Evolutionary conservation across 176 grass and related monocot species (phyloP).

Genomic region (Miscanthus lutarioriparius): DNA sequence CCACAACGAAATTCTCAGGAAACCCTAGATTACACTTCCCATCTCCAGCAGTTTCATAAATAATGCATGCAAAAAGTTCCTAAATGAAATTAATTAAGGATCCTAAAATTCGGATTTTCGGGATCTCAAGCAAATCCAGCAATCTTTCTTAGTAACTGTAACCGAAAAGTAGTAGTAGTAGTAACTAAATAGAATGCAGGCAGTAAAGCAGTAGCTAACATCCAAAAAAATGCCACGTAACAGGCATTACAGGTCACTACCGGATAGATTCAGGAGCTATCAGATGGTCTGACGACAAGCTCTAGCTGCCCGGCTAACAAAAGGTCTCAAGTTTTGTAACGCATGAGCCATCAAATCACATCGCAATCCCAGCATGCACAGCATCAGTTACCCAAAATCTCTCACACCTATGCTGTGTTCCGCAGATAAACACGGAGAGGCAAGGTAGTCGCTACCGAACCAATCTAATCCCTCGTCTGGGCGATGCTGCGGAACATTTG

Average conservation of each 20-base stretch:
- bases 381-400: conserved; percentile 13
- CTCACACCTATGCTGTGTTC: neutral
- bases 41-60: neutral
- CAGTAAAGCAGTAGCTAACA: conserved; percentile 3
- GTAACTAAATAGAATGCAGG: neutral
- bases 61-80: neutral
- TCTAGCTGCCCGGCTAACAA: conserved; percentile 8
- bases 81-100: neutral
- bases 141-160: conserved; percentile 8
- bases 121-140: neutral
- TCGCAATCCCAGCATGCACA: neutral
- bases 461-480: conserved; percentile 6
- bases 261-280: neutral
- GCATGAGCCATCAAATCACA: conserved; percentile 6
- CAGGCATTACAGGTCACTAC: neutral
- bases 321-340: neutral
- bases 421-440: neutral
- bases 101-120: neutral
- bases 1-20: neutral
- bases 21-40: neutral
- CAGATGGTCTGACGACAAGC: neutral
- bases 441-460: neutral
- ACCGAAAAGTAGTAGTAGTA: neutral
- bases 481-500: neutral
- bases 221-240: neutral